Conservation (phyloP, 345 rosid genomes). For the Euphorbia tirucalli region DNA sequence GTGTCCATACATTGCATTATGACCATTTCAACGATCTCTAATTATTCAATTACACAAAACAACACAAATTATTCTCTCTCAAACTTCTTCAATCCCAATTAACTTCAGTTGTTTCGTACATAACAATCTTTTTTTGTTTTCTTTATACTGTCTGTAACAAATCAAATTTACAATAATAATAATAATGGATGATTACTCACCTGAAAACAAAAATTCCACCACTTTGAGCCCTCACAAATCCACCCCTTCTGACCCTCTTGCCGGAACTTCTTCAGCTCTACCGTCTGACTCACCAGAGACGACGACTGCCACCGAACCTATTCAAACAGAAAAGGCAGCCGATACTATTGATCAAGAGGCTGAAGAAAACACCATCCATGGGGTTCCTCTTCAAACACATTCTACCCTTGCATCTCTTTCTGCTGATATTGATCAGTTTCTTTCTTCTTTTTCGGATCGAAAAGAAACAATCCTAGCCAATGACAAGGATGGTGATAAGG, state of each 20-base stretch:
- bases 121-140: neutral
- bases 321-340: neutral
- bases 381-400: constrained; percentile 32
- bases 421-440: constrained; percentile 51
- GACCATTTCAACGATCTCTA: constrained; percentile 20
- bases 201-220: constrained; percentile 4
- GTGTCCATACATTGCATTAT: neutral
- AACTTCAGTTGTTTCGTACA: neutral
- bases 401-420: constrained; percentile 46
- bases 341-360: neutral
- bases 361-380: constrained; percentile 12
- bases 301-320: neutral
- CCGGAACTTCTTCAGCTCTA: neutral
- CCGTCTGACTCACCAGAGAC: neutral
- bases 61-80: neutral
- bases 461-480: neutral
- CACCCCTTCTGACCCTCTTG: neutral
- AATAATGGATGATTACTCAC: constrained; percentile 1
- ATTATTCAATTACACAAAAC: neutral
- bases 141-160: neutral
- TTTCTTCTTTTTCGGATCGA: constrained; percentile 21
- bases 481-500: neutral
- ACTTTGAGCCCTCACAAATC: neutral
- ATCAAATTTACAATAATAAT: neutral
- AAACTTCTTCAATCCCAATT: neutral